Conservation (phyloP, 176 grass and related monocot species). For the Avena insularis region DNA sequence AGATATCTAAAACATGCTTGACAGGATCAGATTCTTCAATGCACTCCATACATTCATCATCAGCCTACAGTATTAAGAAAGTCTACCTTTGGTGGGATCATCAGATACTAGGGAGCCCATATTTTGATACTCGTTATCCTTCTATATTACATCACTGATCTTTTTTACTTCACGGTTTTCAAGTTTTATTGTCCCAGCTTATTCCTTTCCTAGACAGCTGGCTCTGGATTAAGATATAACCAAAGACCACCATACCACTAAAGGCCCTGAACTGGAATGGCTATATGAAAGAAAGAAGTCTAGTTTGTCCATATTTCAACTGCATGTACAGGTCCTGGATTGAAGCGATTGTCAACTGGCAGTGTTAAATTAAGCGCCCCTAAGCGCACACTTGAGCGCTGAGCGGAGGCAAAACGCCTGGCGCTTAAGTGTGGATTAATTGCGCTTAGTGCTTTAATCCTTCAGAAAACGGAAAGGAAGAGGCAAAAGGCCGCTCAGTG, state of each 20-base stretch:
- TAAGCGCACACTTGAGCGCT: too few species aligned
- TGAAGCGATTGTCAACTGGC: not conserved
- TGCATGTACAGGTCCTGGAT: not conserved
- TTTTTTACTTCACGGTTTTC: not conserved
- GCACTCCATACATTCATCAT: not conserved
- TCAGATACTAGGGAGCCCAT: not conserved
- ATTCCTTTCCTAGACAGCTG: not conserved
- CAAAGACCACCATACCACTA: not conserved
- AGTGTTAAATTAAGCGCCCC: too few species aligned
- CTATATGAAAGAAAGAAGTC: constrained; percentile 10
- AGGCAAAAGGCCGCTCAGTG: too few species aligned
- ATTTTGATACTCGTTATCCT: not conserved
- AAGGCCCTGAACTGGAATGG: not conserved
- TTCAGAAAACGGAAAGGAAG: too few species aligned
- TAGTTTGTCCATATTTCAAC: not conserved
- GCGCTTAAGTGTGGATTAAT: too few species aligned
- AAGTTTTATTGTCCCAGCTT: not conserved
- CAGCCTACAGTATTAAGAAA: not conserved
- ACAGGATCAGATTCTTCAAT: constrained; percentile 5
- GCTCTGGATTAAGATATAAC: not conserved
- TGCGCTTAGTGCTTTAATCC: too few species aligned
- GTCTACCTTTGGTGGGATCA: not conserved
- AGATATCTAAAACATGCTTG: not conserved
- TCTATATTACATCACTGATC: not conserved
- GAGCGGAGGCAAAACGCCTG: too few species aligned